Evolutionary conservation across 768 basidiomycete species (phyloP).

Genomic region (Cyclocybe cylindracea): DNA sequence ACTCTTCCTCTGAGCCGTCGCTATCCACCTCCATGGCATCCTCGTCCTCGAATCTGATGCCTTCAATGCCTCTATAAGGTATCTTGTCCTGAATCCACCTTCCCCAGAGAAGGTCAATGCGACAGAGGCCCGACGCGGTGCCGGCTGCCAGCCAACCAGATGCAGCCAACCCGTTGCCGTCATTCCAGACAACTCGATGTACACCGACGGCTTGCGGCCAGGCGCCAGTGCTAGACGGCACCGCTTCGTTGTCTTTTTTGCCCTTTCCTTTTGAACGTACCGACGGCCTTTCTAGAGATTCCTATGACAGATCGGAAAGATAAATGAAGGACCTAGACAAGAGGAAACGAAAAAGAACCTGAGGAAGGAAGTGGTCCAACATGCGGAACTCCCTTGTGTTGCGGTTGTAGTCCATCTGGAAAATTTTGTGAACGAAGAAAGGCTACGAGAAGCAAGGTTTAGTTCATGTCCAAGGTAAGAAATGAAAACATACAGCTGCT

Average conservation of each 20-base stretch:
- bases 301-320: neutral
- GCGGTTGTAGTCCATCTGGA: conserved; percentile 89
- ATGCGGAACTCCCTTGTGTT: conserved; percentile 77
- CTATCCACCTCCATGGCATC: conserved; percentile 47
- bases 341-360: conserved; percentile 34
- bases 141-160: no score
- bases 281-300: conserved; percentile 43
- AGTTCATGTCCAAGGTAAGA: neutral
- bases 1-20: conserved; percentile 27
- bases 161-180: conserved; percentile 64
- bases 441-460: conserved; percentile 44
- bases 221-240: conserved; percentile 53
- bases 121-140: conserved; percentile 83
- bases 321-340: neutral
- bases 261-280: conserved; percentile 38
- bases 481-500: conserved; percentile 50
- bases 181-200: conserved; percentile 83
- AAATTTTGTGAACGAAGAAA: conserved; percentile 79
- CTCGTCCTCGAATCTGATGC: conserved; percentile 59
- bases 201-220: conserved; percentile 81
- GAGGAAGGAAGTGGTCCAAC: conserved; percentile 81
- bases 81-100: conserved; percentile 66
- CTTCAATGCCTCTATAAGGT: conserved; percentile 65
- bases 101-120: conserved; percentile 79
- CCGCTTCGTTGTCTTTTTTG: conserved; percentile 31